Conservation (phyloP, 2,329 filamentous ascomycete species). For the Colletotrichum horii region DNA sequence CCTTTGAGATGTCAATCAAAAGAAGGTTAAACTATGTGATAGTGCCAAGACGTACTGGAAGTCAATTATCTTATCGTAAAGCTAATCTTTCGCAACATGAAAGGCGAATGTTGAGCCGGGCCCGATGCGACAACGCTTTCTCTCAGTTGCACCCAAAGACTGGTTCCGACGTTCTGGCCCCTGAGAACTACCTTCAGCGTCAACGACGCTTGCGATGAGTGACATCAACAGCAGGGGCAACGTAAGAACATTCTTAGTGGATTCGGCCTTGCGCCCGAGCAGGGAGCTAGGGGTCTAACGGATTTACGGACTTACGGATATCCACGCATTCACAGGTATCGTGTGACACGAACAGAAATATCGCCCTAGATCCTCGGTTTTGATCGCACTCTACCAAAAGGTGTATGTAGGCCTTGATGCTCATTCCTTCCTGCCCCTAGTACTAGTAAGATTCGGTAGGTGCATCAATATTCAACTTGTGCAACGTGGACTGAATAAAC, state of each 20-base stretch:
- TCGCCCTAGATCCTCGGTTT: background rate
- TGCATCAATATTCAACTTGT: background rate
- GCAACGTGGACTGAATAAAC: background rate
- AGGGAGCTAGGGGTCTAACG: background rate
- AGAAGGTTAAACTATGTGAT: background rate
- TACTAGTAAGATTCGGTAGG: background rate
- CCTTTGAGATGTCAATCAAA: background rate
- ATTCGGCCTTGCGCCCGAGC: background rate
- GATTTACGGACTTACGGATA: background rate
- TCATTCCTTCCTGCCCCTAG: background rate
- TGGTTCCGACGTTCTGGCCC: background rate
- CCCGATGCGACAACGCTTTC: background rate
- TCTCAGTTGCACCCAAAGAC: background rate
- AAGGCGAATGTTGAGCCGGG: background rate
- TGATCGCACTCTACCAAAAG: background rate
- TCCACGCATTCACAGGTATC: background rate
- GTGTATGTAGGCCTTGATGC: background rate
- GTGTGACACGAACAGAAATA: background rate
- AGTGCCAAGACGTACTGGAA: background rate
- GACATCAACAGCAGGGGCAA: background rate
- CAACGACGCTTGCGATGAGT: background rate
- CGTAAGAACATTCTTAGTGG: background rate
- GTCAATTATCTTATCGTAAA: background rate
- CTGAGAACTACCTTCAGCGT: rapidly evolving
- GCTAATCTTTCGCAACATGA: background rate